These are phyloP conservation scores for Ceriops decandra DNA, from an alignment of 345 rosid species.

Conservation along the genomic window DNA sequence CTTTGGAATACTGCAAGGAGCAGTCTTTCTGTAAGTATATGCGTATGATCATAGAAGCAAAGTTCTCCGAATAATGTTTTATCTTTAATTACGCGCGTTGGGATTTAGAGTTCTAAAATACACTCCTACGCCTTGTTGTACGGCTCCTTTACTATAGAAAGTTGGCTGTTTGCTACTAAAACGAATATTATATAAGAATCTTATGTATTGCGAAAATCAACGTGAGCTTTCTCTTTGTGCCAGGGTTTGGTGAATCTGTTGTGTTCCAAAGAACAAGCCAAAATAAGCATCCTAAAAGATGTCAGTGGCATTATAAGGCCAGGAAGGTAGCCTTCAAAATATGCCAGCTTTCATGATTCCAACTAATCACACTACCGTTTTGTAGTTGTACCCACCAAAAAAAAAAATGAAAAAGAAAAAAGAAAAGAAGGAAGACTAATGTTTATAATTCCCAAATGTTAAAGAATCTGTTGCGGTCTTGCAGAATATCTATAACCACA, in stretches of 20 bases:
- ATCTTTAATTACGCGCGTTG: no score
- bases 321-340: conserved; percentile 43
- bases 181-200: no score
- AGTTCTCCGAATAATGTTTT: background rate
- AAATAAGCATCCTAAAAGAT: conserved; percentile 49
- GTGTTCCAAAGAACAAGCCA: conserved; percentile 41
- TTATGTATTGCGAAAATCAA: background rate
- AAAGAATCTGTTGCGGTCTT: no score
- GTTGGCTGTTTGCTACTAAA: no score
- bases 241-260: conserved; percentile 42
- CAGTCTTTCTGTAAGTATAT: conserved; percentile 43
- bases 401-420: no score
- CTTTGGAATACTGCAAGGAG: conserved; percentile 57
- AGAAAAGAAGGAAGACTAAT: no score
- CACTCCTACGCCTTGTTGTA: no score
- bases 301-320: conserved; percentile 58
- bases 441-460: no score
- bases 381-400: no score
- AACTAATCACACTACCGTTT: background rate
- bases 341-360: background rate
- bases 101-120: no score
- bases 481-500: no score
- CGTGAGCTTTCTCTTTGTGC: conserved; percentile 8
- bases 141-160: no score
- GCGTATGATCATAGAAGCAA: background rate